Evolutionary conservation across 2,329 filamentous ascomycete genomes (phyloP).

Genomic region (Ophiostoma triangulosporum): DNA sequence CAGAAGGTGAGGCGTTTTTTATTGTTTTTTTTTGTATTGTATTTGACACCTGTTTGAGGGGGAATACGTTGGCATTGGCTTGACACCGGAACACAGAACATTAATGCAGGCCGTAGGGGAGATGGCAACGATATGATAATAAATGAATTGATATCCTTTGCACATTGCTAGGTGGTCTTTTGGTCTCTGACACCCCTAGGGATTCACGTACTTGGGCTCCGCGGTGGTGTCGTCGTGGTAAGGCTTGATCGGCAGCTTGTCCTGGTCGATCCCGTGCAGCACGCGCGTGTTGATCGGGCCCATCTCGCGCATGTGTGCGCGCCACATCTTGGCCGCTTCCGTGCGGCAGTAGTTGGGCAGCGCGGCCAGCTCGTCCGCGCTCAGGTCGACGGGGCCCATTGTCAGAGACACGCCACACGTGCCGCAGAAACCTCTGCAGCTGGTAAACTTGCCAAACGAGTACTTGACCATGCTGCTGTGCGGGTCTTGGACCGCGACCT

Average conservation of each 20-base stretch:
- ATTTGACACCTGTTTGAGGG: neutral
- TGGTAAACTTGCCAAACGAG: slow-evolving; percentile 20
- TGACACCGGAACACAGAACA: neutral
- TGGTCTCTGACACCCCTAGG: slow-evolving; percentile 20
- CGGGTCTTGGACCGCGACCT: slow-evolving; percentile 27
- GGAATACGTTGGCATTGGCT: neutral
- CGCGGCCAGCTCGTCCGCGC: slow-evolving; percentile 24
- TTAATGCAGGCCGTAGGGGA: neutral
- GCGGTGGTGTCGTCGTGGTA: slow-evolving; percentile 19
- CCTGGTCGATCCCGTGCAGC: slow-evolving; percentile 25
- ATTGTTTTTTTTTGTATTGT: slow-evolving; percentile 8
- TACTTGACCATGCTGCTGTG: slow-evolving; percentile 29
- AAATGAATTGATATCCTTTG: no score
- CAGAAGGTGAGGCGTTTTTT: slow-evolving; percentile 6
- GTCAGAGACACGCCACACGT: slow-evolving; percentile 32
- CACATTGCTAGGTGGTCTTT: no score
- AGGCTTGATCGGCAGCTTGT: slow-evolving; percentile 13
- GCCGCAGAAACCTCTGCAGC: slow-evolving; percentile 34
- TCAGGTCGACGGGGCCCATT: slow-evolving; percentile 19
- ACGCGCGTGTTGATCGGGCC: slow-evolving; percentile 27
- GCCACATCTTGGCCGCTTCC: slow-evolving; percentile 3
- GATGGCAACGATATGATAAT: no score
- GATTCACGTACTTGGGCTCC: slow-evolving; percentile 27
- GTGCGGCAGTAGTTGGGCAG: slow-evolving; percentile 18
- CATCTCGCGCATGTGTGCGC: slow-evolving; percentile 8